Conservation (phyloP, 2,329 filamentous ascomycete species). For the Blastomyces silverae region DNA sequence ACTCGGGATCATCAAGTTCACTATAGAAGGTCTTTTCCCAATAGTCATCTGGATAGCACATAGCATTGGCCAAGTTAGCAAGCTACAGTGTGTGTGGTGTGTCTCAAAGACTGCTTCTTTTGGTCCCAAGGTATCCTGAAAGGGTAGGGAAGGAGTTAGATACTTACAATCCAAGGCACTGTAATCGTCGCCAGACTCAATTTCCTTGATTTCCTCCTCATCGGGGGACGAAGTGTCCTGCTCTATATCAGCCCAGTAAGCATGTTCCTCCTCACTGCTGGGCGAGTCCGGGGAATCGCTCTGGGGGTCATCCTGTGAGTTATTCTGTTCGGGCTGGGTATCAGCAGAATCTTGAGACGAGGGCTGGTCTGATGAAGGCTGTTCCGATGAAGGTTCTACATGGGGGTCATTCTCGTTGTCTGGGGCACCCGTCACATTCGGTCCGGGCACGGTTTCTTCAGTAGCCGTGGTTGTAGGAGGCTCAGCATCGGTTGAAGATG, state of each 20-base stretch:
- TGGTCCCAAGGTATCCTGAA: neutral
- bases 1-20: constrained; percentile 53
- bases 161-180: constrained; percentile 51
- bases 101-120: neutral
- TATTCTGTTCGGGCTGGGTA: neutral
- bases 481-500: neutral
- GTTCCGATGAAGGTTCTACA: neutral
- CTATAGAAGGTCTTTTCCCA: constrained; percentile 54
- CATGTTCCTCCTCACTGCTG: constrained; percentile 24
- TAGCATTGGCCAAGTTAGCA: neutral
- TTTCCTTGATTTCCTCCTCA: constrained; percentile 53
- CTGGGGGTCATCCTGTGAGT: neutral
- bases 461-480: neutral
- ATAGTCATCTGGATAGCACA: constrained; percentile 41
- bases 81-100: neutral
- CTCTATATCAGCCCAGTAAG: constrained; percentile 49
- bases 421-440: neutral
- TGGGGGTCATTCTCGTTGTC: constrained; percentile 10
- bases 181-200: constrained; percentile 43
- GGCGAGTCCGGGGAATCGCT: neutral
- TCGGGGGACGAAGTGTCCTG: constrained; percentile 53
- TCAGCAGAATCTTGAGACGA: constrained; percentile 4
- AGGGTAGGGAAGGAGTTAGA: neutral
- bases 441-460: neutral
- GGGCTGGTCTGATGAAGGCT: neutral